Evolutionary conservation across 2,329 filamentous ascomycete genomes (phyloP).

Genomic region (Plenodomus biglobosus): DNA sequence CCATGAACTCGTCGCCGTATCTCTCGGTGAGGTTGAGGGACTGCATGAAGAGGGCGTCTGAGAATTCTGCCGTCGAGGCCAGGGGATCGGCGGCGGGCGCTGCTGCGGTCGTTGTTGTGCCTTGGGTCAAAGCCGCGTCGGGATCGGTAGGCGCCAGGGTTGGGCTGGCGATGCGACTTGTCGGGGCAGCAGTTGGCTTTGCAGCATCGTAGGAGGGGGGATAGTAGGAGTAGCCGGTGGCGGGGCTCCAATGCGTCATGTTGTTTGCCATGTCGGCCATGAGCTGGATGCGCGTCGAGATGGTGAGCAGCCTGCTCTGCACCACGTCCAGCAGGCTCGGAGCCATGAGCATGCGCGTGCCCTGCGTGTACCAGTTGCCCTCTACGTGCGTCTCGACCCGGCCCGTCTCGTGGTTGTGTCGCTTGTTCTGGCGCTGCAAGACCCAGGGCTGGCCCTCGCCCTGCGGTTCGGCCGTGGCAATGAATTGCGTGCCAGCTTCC

Average conservation of each 20-base stretch:
- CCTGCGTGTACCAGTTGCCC: constrained; percentile 63
- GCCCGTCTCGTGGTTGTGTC: constrained; percentile 39
- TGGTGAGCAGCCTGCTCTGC: constrained; percentile 57
- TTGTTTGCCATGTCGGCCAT: constrained; percentile 56
- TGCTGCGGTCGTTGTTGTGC: constrained; percentile 10
- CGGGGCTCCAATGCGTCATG: constrained; percentile 60
- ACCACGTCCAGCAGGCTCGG: constrained; percentile 62
- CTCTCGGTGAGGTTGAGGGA: constrained; percentile 55
- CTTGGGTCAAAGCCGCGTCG: constrained; percentile 24
- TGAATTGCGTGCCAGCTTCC: constrained; percentile 58
- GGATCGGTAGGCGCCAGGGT: constrained; percentile 28
- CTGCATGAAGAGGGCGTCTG: constrained; percentile 43
- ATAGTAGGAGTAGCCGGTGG: constrained; percentile 62
- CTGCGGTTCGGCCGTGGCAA: constrained; percentile 61
- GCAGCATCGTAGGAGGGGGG: constrained; percentile 46
- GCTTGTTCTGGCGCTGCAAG: constrained; percentile 58
- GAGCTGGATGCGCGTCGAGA: constrained; percentile 58
- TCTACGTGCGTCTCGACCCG: constrained; percentile 55
- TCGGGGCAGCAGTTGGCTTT: constrained; percentile 28
- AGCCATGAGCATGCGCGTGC: constrained; percentile 62
- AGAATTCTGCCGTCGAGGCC: constrained; percentile 28
- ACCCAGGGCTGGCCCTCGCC: constrained; percentile 59
- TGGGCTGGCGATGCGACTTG: constrained; percentile 37
- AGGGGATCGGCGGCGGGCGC: constrained; percentile 8
- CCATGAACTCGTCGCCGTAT: constrained; percentile 64